Percentiles rank a stretch among this genome's conserved stretches.
These are phyloP conservation scores for Coemansia sp. DNA, from an alignment of 192 early-diverging fungal species.

Conservation along the genomic window DNA sequence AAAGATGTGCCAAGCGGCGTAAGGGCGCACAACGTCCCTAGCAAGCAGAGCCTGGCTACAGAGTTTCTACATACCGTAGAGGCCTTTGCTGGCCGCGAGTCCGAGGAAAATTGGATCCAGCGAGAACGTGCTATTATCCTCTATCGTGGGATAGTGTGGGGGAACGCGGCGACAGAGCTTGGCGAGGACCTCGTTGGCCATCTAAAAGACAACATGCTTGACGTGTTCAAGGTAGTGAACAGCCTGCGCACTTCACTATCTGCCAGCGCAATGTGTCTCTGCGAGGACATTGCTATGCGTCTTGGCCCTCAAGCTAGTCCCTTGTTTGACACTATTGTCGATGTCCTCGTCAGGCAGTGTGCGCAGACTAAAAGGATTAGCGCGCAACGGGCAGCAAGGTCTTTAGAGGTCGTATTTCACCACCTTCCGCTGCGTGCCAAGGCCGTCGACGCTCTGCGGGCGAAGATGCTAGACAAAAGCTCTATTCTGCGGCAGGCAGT, in stretches of 20 bases:
- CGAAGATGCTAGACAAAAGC: constrained; percentile 44
- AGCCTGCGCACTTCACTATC: constrained; percentile 51
- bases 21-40: constrained; percentile 35
- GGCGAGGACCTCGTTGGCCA: constrained; percentile 27
- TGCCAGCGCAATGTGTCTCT: constrained; percentile 30
- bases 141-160: constrained; percentile 51
- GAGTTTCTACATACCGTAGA: constrained; percentile 34
- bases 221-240: constrained; percentile 36
- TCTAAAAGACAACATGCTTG: constrained; percentile 35
- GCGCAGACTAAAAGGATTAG: constrained; percentile 48
- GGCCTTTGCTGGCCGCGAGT: constrained; percentile 40
- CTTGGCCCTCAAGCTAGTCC: constrained; percentile 36
- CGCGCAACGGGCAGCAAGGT: constrained; percentile 40
- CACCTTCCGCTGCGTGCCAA: constrained; percentile 41
- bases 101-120: constrained; percentile 48
- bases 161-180: constrained; percentile 42
- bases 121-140: constrained; percentile 42
- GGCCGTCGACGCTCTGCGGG: constrained; percentile 23
- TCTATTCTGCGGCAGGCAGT: constrained; percentile 34
- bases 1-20: constrained; percentile 24
- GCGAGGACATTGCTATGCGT: constrained; percentile 44
- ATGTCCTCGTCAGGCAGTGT: constrained; percentile 39
- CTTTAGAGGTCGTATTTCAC: constrained; percentile 28
- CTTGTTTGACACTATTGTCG: constrained; percentile 32
- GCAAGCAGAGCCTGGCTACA: constrained; percentile 19